Evolutionary conservation across 2,329 filamentous ascomycete species (phyloP).

Genomic region (Fusarium sp.): DNA sequence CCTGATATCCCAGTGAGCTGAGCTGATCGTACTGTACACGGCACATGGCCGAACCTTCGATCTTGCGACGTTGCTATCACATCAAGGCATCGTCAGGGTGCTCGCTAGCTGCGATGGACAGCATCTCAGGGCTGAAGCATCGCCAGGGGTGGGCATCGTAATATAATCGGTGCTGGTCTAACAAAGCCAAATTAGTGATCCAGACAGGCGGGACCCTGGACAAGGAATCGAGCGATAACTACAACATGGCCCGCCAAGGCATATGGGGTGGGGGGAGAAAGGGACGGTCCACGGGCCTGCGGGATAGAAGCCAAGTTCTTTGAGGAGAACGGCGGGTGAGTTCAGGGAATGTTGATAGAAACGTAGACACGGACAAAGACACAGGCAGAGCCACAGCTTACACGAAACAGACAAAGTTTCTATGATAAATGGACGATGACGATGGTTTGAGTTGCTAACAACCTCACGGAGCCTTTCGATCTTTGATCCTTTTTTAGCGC

Average conservation of each 20-base stretch:
- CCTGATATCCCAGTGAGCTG: background rate
- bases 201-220: conserved; percentile 29
- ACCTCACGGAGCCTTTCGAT: no score
- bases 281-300: conserved; percentile 2
- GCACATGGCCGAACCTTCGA: conserved; percentile 5
- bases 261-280: conserved; percentile 4
- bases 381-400: no score
- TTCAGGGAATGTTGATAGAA: background rate
- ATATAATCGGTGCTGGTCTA: conserved; percentile 21
- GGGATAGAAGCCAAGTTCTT: conserved; percentile 17
- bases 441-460: no score
- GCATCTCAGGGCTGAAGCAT: conserved; percentile 18
- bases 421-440: no score
- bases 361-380: no score
- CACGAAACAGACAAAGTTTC: no score
- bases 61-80: conserved; percentile 8
- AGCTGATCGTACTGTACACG: conserved; percentile 1
- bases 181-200: conserved; percentile 35
- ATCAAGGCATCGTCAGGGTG: conserved; percentile 21
- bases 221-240: conserved; percentile 32
- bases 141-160: conserved; percentile 25
- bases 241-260: conserved; percentile 14
- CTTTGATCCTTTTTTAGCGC: no score
- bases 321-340: conserved; percentile 13
- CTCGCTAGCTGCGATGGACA: conserved; percentile 28